Conservation (phyloP, 352 stramenopile species). For the Phytophthora litchii region DNA sequence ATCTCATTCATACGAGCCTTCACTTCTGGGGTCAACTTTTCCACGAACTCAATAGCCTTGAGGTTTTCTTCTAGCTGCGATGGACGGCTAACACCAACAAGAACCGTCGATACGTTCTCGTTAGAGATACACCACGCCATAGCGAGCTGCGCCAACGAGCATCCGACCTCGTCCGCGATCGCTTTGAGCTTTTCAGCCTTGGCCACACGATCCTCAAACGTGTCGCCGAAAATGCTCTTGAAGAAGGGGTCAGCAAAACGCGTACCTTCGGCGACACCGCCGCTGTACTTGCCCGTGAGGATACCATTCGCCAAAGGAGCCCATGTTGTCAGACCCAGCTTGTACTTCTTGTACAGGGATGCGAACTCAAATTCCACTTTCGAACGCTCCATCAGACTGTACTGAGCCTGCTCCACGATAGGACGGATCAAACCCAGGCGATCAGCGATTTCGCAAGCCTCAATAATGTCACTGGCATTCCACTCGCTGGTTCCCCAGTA, state of each 20-base stretch:
- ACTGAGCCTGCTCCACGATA: constrained; percentile 56
- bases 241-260: constrained; percentile 35
- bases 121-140: constrained; percentile 58
- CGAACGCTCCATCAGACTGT: constrained; percentile 62
- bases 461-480: constrained; percentile 51
- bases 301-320: constrained; percentile 48
- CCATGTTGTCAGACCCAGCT: constrained; percentile 39
- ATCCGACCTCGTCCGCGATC: constrained; percentile 46
- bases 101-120: constrained; percentile 52
- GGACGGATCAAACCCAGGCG: constrained; percentile 36
- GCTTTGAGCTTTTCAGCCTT: constrained; percentile 49
- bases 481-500: constrained; percentile 29
- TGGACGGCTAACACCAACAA: constrained; percentile 51
- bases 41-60: constrained; percentile 42
- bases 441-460: constrained; percentile 47
- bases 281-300: constrained; percentile 69
- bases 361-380: constrained; percentile 60
- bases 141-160: constrained; percentile 19
- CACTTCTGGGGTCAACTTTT: constrained; percentile 55
- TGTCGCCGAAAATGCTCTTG: constrained; percentile 14
- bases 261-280: constrained; percentile 36
- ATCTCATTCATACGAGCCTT: constrained; percentile 62
- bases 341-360: constrained; percentile 41
- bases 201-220: constrained; percentile 42
- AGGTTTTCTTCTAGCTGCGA: constrained; percentile 28